Evolutionary conservation across 2,329 filamentous ascomycete species (phyloP).

Genomic region (Leptosphaerulina australis): DNA sequence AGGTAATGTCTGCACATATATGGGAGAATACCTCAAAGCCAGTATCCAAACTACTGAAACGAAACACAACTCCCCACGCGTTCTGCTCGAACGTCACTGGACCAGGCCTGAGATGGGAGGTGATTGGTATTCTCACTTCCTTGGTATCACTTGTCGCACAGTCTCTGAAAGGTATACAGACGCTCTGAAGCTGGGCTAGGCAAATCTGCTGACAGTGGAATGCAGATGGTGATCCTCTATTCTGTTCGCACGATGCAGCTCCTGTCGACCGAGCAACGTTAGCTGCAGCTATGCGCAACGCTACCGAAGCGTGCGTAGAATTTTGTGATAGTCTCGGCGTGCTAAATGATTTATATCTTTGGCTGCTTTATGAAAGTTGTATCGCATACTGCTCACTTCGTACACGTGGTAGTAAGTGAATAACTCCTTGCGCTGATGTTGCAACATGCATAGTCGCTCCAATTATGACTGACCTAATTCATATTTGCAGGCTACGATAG

Average conservation of each 20-base stretch:
- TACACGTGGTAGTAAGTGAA: constrained; percentile 37
- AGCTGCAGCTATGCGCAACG: constrained; percentile 33
- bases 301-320: constrained; percentile 37
- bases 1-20: constrained; percentile 49
- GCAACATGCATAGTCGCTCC: not conserved
- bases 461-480: not conserved
- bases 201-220: constrained; percentile 1
- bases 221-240: constrained; percentile 42
- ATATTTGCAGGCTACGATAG: constrained; percentile 32
- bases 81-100: constrained; percentile 50
- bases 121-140: constrained; percentile 50
- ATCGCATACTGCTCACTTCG: constrained; percentile 35
- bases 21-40: constrained; percentile 52
- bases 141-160: constrained; percentile 47
- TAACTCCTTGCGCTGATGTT: not conserved
- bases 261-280: constrained; percentile 35
- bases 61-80: constrained; percentile 47
- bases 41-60: constrained; percentile 39
- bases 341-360: constrained; percentile 44
- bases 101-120: constrained; percentile 52
- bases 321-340: constrained; percentile 43
- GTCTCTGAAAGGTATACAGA: constrained; percentile 34
- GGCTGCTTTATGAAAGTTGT: constrained; percentile 43
- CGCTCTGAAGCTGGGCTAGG: not conserved
- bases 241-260: constrained; percentile 36